A percentile compares a stretch with the other conserved stretches of the same genome.
These are phyloP conservation scores for Boletus rubescentipes DNA, from an alignment of 768 basidiomycete genomes.

Conservation along the genomic window DNA sequence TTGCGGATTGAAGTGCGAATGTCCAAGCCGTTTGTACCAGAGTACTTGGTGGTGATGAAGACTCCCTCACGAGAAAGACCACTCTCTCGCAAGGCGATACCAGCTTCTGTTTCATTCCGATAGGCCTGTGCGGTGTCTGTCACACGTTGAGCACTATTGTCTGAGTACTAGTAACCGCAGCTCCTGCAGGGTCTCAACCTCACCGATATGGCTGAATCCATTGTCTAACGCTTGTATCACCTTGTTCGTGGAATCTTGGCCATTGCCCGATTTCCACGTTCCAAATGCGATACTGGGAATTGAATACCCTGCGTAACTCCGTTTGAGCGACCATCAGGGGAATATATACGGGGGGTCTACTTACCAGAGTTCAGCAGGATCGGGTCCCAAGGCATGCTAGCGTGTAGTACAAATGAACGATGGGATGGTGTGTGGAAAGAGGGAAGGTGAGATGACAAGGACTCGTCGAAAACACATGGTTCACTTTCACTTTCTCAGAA, in stretches of 20 bases:
- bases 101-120: constrained; percentile 56
- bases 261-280: constrained; percentile 64
- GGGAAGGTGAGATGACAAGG: background rate
- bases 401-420: background rate
- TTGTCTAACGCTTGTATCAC: constrained; percentile 62
- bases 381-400: constrained; percentile 57
- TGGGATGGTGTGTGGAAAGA: background rate
- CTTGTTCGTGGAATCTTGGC: constrained; percentile 48
- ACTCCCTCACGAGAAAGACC: constrained; percentile 55
- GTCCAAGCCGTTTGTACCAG: constrained; percentile 48
- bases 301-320: constrained; percentile 36
- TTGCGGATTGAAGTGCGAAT: constrained; percentile 55
- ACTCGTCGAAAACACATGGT: background rate
- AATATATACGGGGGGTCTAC: constrained; percentile 6
- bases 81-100: constrained; percentile 42
- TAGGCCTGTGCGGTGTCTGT: constrained; percentile 63
- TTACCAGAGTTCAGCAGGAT: constrained; percentile 61
- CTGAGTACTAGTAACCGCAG: no score
- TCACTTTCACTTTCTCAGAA: background rate
- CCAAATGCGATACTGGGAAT: constrained; percentile 58
- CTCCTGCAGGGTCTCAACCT: constrained; percentile 12
- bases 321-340: background rate
- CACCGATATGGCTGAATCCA: constrained; percentile 64
- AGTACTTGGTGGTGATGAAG: constrained; percentile 68
- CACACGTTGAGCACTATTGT: background rate